phyloP scores from a whole-genome alignment of 192 early-diverging fungal genomes.

The Chytriomyces sp. region DNA sequence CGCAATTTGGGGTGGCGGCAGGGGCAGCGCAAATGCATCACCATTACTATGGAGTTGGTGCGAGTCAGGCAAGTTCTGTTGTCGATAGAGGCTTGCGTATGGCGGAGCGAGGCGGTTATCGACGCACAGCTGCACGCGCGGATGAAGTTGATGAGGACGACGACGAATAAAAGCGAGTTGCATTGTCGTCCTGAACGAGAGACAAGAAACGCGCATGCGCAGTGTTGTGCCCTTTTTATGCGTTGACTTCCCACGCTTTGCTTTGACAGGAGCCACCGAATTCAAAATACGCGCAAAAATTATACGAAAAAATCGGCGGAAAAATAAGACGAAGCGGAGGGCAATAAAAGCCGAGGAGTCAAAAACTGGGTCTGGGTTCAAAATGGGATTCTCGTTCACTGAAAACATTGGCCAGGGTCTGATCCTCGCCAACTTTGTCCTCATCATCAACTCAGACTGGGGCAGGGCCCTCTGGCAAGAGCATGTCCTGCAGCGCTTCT shows the following conservation, averaged over 20 bases:
- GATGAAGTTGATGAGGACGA: conserved; percentile 5
- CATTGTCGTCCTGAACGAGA: too few species aligned
- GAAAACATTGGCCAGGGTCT: background rate
- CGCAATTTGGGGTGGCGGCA: conserved; percentile 29
- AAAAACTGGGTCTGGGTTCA: too few species aligned
- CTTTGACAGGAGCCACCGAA: too few species aligned
- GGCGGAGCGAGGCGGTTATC: background rate
- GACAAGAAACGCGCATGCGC: too few species aligned
- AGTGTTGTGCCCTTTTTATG: too few species aligned
- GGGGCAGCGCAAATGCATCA: conserved; percentile 35
- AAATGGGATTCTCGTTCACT: background rate
- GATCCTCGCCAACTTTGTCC: background rate
- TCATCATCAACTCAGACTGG: background rate
- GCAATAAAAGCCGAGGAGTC: too few species aligned
- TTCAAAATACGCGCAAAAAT: too few species aligned
- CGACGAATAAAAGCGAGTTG: conserved; percentile 13
- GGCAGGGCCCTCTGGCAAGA: background rate
- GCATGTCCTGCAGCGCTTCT: background rate
- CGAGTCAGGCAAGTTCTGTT: conserved; percentile 7
- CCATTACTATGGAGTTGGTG: conserved; percentile 33
- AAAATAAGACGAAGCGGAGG: too few species aligned
- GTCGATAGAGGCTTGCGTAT: conserved; percentile 16
- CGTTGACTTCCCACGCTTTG: too few species aligned
- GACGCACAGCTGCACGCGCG: background rate
- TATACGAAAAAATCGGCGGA: too few species aligned